Percentiles rank a stretch among this genome's conserved stretches.
Evolutionary conservation across 108 stramenopile species (phyloP).

Genomic region (Nannochloropsis salina): DNA sequence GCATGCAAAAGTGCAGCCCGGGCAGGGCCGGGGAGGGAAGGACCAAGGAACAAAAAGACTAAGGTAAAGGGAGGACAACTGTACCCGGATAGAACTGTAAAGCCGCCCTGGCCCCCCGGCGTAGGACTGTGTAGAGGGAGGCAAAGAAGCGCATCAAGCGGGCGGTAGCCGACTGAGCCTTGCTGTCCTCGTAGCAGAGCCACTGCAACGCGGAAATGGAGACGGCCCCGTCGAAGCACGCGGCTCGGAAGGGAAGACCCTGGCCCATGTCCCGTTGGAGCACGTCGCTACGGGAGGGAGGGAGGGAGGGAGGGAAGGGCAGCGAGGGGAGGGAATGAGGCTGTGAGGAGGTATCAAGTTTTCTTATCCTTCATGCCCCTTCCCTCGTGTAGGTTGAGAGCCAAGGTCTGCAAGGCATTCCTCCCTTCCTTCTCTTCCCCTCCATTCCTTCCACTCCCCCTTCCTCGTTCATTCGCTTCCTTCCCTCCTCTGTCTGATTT

Average conservation of each 20-base stretch:
- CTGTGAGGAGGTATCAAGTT: too few species aligned
- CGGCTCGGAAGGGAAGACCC: constrained; percentile 95
- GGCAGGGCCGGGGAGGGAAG: too few species aligned
- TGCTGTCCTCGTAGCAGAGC: constrained; percentile 93
- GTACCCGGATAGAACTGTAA: constrained; percentile 93
- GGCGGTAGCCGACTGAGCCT: constrained; percentile 72
- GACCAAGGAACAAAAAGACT: not conserved
- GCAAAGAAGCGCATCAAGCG: constrained; percentile 91
- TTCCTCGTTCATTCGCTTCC: too few species aligned
- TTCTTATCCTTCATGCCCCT: too few species aligned
- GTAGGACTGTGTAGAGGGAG: constrained; percentile 79
- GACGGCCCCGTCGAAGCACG: constrained; percentile 95
- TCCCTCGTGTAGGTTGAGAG: too few species aligned
- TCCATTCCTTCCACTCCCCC: too few species aligned
- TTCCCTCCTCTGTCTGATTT: too few species aligned
- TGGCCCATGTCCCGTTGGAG: constrained; percentile 84
- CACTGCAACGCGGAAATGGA: constrained; percentile 98
- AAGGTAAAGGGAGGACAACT: not conserved
- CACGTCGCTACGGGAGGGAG: constrained; percentile 45
- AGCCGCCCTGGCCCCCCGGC: constrained; percentile 85
- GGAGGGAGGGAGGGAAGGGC: not conserved
- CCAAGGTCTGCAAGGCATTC: too few species aligned
- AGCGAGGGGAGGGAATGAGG: too few species aligned
- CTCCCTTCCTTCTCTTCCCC: too few species aligned
- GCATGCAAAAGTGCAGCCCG: too few species aligned